Evolutionary conservation across 768 basidiomycete genomes (phyloP).

Genomic region (Cystobasidiopsis lactophilus): DNA sequence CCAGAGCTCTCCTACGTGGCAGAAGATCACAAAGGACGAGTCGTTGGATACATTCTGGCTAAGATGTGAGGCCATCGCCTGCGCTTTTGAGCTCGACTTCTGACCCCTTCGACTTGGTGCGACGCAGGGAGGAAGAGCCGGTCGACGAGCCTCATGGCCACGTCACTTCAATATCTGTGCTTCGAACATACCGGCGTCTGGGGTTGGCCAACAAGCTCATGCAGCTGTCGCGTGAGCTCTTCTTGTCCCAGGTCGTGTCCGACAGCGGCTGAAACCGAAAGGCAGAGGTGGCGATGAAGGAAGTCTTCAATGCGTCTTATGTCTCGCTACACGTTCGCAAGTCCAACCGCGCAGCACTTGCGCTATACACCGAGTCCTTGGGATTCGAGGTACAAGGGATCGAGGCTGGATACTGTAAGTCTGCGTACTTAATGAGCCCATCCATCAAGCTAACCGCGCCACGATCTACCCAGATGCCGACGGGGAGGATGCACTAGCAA

Average conservation of each 20-base stretch:
- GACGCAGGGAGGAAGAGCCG: constrained; percentile 34
- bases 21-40: constrained; percentile 63
- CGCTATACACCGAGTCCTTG: constrained; percentile 65
- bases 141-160: constrained; percentile 54
- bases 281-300: constrained; percentile 73
- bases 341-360: constrained; percentile 80
- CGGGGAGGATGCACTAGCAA: not conserved
- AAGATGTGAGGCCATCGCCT: constrained; percentile 47
- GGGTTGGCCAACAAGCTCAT: constrained; percentile 86
- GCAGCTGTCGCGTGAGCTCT: constrained; percentile 59
- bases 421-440: not conserved
- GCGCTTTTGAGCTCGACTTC: not conserved
- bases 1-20: constrained; percentile 83
- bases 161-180: constrained; percentile 87
- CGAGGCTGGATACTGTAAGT: constrained; percentile 71
- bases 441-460: not conserved
- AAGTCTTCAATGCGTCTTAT: constrained; percentile 59
- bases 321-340: constrained; percentile 81
- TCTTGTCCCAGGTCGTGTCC: not conserved
- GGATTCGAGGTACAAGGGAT: constrained; percentile 70
- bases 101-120: not conserved
- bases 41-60: constrained; percentile 87
- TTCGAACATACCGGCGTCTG: constrained; percentile 69
- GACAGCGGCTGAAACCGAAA: not conserved
- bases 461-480: not conserved